Conservation (phyloP, 495 filamentous ascomycete genomes). For the Daldinia bambusicola region DNA sequence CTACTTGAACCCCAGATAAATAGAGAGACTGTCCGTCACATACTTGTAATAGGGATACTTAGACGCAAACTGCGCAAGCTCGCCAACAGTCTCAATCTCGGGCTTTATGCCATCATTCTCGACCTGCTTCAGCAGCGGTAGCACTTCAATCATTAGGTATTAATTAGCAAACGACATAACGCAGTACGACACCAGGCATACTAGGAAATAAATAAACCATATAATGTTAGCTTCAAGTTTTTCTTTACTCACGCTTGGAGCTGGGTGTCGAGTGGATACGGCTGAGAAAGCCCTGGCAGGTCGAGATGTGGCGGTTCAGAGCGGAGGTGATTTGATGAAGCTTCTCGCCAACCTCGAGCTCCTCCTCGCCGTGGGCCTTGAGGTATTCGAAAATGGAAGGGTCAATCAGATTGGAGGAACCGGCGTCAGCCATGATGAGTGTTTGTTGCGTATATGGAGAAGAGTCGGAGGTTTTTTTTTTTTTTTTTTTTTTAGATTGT, state of each 20-base stretch:
- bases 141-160: constrained; percentile 45
- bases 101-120: constrained; percentile 64
- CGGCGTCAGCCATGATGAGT: constrained; percentile 46
- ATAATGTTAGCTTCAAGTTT: background rate
- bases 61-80: constrained; percentile 76
- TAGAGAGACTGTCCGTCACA: background rate
- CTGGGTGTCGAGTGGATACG: constrained; percentile 86
- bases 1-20: background rate
- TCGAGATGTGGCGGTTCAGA: constrained; percentile 72
- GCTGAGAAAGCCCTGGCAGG: constrained; percentile 83
- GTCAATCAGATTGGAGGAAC: constrained; percentile 67
- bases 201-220: background rate
- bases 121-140: constrained; percentile 62
- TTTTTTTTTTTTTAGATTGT: constrained; percentile 25
- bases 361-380: constrained; percentile 89
- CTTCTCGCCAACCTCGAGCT: constrained; percentile 81
- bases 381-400: constrained; percentile 87
- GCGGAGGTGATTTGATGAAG: constrained; percentile 81
- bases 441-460: constrained; percentile 1
- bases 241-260: constrained; percentile 72
- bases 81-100: constrained; percentile 64
- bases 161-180: background rate
- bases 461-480: constrained; percentile 7
- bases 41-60: constrained; percentile 93
- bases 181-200: constrained; percentile 2